These are phyloP conservation scores for Candida andamanensis DNA, from an alignment of 805 yeast genomes.

Conservation along the genomic window DNA sequence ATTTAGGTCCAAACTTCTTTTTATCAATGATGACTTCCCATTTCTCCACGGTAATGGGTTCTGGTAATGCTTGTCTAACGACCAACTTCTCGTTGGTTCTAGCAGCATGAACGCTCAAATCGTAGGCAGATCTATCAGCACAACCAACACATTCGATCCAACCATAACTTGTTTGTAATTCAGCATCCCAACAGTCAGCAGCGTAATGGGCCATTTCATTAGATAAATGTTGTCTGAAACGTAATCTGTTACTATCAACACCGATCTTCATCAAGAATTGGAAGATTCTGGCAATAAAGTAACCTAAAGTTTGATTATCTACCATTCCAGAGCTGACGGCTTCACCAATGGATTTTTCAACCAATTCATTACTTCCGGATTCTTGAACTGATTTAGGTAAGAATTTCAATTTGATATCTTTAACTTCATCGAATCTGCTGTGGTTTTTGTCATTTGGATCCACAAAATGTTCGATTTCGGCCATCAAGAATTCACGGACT, in stretches of 20 bases:
- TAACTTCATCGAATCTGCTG: slow-evolving; percentile 70
- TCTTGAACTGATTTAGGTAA: slow-evolving; percentile 86
- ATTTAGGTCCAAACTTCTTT: slow-evolving; percentile 96
- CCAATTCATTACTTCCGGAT: slow-evolving; percentile 69
- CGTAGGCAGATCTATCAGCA: slow-evolving; percentile 99
- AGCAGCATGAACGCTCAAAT: slow-evolving; percentile 90
- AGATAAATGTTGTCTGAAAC: slow-evolving; percentile 98
- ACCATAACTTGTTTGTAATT: slow-evolving; percentile 90
- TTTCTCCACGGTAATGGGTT: slow-evolving; percentile 77
- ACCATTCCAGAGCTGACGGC: slow-evolving; percentile 86
- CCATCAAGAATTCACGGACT: slow-evolving; percentile 98
- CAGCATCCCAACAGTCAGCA: slow-evolving; percentile 99
- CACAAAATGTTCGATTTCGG: slow-evolving; percentile 97
- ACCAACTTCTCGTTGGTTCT: slow-evolving; percentile 92
- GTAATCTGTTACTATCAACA: slow-evolving; percentile 72
- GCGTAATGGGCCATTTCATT: slow-evolving; percentile 99
- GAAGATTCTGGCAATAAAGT: slow-evolving; percentile 91
- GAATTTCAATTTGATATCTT: slow-evolving; percentile 67
- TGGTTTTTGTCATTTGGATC: slow-evolving; percentile 89
- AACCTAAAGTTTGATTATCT: slow-evolving; percentile 96
- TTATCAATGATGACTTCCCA: slow-evolving; percentile 84
- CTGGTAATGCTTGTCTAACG: slow-evolving; percentile 84
- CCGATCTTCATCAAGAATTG: slow-evolving; percentile 83
- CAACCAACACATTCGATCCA: slow-evolving; percentile 99
- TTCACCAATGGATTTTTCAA: slow-evolving; percentile 72